Evolutionary conservation across 495 filamentous ascomycete genomes (phyloP).

Genomic region (Penicillium lividum): DNA sequence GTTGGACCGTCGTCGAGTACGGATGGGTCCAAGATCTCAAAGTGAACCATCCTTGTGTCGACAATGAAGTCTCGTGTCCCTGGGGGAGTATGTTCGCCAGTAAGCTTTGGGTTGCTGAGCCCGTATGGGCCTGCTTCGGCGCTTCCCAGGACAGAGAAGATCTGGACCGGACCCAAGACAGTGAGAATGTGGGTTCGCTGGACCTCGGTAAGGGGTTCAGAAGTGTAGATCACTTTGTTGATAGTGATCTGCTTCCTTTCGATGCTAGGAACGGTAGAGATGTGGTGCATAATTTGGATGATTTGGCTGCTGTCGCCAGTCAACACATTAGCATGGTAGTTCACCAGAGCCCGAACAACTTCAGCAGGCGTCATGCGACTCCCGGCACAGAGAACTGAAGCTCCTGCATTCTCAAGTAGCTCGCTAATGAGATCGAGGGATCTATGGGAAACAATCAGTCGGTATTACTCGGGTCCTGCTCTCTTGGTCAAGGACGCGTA

Average conservation of each 20-base stretch:
- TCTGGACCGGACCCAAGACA: neutral
- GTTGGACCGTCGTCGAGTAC: too few species aligned
- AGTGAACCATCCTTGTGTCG: too few species aligned
- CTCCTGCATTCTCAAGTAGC: slow-evolving; percentile 20
- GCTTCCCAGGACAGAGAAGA: neutral
- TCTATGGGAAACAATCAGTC: too few species aligned
- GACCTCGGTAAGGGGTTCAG: slow-evolving; percentile 23
- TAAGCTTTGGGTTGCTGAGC: too few species aligned
- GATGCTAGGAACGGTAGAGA: slow-evolving; percentile 20
- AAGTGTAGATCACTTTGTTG: slow-evolving; percentile 31
- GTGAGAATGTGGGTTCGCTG: slow-evolving; percentile 12
- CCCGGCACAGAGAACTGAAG: slow-evolving; percentile 30
- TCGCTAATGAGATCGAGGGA: slow-evolving; percentile 21
- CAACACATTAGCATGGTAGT: slow-evolving; percentile 29
- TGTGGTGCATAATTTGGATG: slow-evolving; percentile 22
- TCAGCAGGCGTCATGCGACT: slow-evolving; percentile 16
- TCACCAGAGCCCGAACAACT: slow-evolving; percentile 15
- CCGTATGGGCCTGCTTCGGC: neutral
- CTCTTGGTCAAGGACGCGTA: neutral
- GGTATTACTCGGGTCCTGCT: neutral
- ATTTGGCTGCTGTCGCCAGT: slow-evolving; percentile 31
- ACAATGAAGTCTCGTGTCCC: too few species aligned
- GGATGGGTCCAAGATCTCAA: too few species aligned
- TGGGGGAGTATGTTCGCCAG: too few species aligned
- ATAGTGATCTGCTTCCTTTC: slow-evolving; percentile 12